Conservation (phyloP, 495 filamentous ascomycete genomes). For the Penicillium canescens region DNA sequence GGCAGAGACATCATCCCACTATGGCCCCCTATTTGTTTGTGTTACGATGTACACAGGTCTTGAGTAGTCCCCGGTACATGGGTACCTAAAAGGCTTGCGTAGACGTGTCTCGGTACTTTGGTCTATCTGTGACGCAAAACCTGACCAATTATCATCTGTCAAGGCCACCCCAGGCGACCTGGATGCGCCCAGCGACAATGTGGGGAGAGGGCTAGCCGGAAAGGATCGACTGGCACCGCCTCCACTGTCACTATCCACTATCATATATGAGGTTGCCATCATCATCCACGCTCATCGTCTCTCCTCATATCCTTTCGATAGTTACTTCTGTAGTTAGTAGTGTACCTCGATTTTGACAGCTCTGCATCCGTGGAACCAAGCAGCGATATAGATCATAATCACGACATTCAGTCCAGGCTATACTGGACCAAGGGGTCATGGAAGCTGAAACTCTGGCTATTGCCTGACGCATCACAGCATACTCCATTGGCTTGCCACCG, state of each 20-base stretch:
- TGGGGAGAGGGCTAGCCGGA: not conserved
- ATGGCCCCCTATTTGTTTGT: not conserved
- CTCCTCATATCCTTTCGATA: not conserved
- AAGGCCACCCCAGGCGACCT: constrained; percentile 3
- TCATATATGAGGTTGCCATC: not conserved
- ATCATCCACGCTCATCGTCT: not conserved
- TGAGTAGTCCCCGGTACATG: not conserved
- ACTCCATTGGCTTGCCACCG: constrained; percentile 12
- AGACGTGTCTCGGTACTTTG: constrained; percentile 2
- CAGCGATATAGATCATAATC: not conserved
- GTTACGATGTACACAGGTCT: not conserved
- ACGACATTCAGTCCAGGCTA: constrained; percentile 1
- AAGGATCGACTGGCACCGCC: constrained; percentile 2
- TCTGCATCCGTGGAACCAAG: not conserved
- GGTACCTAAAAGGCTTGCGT: not conserved
- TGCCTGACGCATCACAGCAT: not conserved
- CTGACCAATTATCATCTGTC: not conserved
- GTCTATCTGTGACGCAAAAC: not conserved
- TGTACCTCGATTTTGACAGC: not conserved
- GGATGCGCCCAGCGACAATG: not conserved
- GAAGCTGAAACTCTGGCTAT: constrained; percentile 3
- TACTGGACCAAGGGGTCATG: not conserved
- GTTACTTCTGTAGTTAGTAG: too few species aligned
- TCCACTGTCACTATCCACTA: not conserved
- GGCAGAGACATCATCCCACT: not conserved